Evolutionary conservation across 768 basidiomycete species (phyloP), one percentile per base, ranked within the genome.

Genomic region (Xanthoconium purpureum): DNA sequence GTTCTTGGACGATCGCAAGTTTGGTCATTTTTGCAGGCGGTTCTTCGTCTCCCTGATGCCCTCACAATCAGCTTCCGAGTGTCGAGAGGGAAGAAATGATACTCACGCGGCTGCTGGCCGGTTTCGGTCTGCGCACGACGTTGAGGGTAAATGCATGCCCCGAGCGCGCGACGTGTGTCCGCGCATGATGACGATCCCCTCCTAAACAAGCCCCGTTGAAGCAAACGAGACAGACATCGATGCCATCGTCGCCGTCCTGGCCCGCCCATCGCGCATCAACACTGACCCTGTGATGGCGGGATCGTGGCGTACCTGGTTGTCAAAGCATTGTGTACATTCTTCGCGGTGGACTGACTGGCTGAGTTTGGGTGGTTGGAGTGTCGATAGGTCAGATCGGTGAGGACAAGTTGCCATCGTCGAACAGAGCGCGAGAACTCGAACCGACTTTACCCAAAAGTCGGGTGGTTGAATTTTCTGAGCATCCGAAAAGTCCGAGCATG

Each of bases 311-410:
- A 88, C 93, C 83, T 98, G 95, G 65, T 83, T 84, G 71, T 98
- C 95, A 69, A 98, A 99, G 67, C 96, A 99, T 56, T 95, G 94
- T 0, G 95, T 97, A 67, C 96, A 99, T 72, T 98, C 95, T 73
- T 97, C 93, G 9, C 94, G 76, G 63, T 94, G 87, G 0, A 94
- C 90, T 0, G 81, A 80, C 58, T 93, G 87, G 5, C 82, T 85
- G 0, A 87, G 73, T 47, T 72, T 80, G 0, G 91, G 91, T 0
- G 76, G 76, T 36, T 76, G 70, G 0, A 92, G 73, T 13, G 63
- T 73, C 46, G 75, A 67, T 20, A 91, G 69, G 24, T 78, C 71
- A 28, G 66, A 67, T 45, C 82, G 69, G 75, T 90, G 89, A 9
- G 76, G 61, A 71, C 88, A 89, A 53, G 63, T 55, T 20, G 60